Evolutionary conservation across 2,329 filamentous ascomycete species (phyloP).

Genomic region (Penicillium sp.): DNA sequence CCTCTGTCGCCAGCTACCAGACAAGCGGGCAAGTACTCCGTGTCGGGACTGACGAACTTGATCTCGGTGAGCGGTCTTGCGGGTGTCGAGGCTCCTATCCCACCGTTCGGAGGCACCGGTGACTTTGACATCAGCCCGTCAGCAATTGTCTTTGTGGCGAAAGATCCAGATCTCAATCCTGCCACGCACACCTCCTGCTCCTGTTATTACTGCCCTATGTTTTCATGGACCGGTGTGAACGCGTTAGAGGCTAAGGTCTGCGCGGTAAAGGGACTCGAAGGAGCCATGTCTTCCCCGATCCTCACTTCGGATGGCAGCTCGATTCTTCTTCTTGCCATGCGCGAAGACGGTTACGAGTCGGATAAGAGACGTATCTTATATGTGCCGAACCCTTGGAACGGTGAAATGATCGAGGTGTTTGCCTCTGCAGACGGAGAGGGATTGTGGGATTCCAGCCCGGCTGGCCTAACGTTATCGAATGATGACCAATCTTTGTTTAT

Average conservation of each 20-base stretch:
- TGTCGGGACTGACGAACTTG: slow-evolving; percentile 40
- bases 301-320: slow-evolving; percentile 38
- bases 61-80: slow-evolving; percentile 33
- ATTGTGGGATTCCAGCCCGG: slow-evolving; percentile 37
- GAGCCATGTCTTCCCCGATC: slow-evolving; percentile 40
- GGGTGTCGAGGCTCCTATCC: slow-evolving; percentile 41
- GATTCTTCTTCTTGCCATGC: slow-evolving; percentile 39
- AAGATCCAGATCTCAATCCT: slow-evolving; percentile 39
- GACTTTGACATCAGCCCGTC: slow-evolving; percentile 41
- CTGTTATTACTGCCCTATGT: slow-evolving; percentile 40
- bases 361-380: slow-evolving; percentile 41
- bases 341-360: slow-evolving; percentile 40
- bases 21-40: slow-evolving; percentile 32
- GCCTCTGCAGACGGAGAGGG: slow-evolving; percentile 31
- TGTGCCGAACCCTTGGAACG: slow-evolving; percentile 36
- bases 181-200: slow-evolving; percentile 42
- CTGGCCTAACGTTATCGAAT: slow-evolving; percentile 32
- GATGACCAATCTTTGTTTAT: slow-evolving; percentile 38
- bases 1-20: slow-evolving; percentile 32
- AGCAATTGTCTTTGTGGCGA: slow-evolving; percentile 41
- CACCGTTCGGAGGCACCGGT: slow-evolving; percentile 40
- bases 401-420: slow-evolving; percentile 34
- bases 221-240: slow-evolving; percentile 34
- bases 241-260: slow-evolving; percentile 26
- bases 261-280: slow-evolving; percentile 30